A percentile compares a stretch with the other conserved stretches of the same genome.
These are phyloP conservation scores for Alternaria arbusti DNA, from an alignment of 2,329 filamentous ascomycete species.

Conservation along the genomic window DNA sequence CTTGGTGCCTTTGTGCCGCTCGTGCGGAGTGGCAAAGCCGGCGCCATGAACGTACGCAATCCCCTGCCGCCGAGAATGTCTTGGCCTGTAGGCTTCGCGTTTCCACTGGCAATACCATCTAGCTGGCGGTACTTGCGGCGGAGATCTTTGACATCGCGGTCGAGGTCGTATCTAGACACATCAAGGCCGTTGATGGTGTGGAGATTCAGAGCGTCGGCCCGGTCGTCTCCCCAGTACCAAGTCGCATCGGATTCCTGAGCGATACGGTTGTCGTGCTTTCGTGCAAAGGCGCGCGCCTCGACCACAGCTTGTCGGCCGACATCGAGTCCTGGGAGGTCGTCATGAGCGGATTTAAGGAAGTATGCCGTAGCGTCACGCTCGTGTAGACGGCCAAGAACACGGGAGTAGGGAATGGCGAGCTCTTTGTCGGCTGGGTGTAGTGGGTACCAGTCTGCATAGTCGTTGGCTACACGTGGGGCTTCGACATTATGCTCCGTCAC, in stretches of 20 bases:
- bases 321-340: conserved; percentile 36
- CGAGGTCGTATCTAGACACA: conserved; percentile 54
- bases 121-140: conserved; percentile 55
- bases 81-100: background rate
- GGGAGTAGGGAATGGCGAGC: conserved; percentile 57
- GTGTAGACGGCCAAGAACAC: conserved; percentile 61
- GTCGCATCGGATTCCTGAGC: conserved; percentile 38
- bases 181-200: conserved; percentile 62
- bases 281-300: conserved; percentile 56
- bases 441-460: conserved; percentile 61
- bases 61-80: background rate
- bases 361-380: conserved; percentile 58
- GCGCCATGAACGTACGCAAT: conserved; percentile 31
- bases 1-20: background rate
- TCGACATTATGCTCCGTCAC: conserved; percentile 14
- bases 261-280: conserved; percentile 58
- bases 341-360: conserved; percentile 48
- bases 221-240: conserved; percentile 65
- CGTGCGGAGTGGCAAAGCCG: conserved; percentile 9
- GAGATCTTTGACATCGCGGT: conserved; percentile 56
- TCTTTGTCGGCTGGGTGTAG: conserved; percentile 51
- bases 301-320: conserved; percentile 56
- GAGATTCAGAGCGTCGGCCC: conserved; percentile 63
- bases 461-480: conserved; percentile 32
- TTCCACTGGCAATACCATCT: conserved; percentile 35